A percentile compares a stretch with the other conserved stretches of the same genome.
These are phyloP conservation scores for Verticillium alfalfae DNA, from an alignment of 2,329 filamentous ascomycete genomes.

Conservation along the genomic window DNA sequence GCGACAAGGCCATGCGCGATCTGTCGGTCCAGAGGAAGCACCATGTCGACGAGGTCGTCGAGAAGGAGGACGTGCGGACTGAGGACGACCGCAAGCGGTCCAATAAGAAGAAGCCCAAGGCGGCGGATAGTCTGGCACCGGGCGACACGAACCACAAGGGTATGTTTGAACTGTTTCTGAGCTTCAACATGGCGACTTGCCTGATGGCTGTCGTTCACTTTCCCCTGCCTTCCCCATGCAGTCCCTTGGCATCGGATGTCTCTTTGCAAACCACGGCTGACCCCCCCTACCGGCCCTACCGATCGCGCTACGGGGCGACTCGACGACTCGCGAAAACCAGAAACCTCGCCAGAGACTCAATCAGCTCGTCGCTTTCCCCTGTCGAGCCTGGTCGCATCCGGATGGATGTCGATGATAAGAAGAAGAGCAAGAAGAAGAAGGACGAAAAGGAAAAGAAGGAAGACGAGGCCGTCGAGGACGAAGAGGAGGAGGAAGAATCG, in stretches of 20 bases:
- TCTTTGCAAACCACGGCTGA: background rate
- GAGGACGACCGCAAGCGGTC: slow-evolving; percentile 46
- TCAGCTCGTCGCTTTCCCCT: slow-evolving; percentile 56
- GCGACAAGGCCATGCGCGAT: slow-evolving; percentile 69
- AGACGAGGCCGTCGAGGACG: slow-evolving; percentile 28
- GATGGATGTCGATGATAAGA: slow-evolving; percentile 37
- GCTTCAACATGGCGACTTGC: too few species aligned
- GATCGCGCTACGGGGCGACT: slow-evolving; percentile 40
- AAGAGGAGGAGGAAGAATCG: slow-evolving; percentile 40
- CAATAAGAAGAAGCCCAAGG: slow-evolving; percentile 78
- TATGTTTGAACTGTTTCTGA: slow-evolving; percentile 14
- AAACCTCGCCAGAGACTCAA: slow-evolving; percentile 48
- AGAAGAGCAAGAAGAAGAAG: slow-evolving; percentile 2
- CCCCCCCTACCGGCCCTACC: too few species aligned
- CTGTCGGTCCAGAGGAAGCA: slow-evolving; percentile 62
- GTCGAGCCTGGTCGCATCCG: slow-evolving; percentile 44
- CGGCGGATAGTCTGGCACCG: slow-evolving; percentile 51
- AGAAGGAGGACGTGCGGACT: slow-evolving; percentile 40
- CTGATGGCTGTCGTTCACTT: too few species aligned
- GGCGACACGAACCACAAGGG: slow-evolving; percentile 39
- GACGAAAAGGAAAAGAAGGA: slow-evolving; percentile 29
- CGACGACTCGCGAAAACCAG: slow-evolving; percentile 42
- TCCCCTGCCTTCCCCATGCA: too few species aligned
- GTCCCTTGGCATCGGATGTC: background rate
- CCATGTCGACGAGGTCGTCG: slow-evolving; percentile 44